A percentile compares a stretch with the other conserved stretches of the same genome.
These are phyloP conservation scores for Gossypium stocksii DNA, from an alignment of 345 rosid species.

Conservation along the genomic window DNA sequence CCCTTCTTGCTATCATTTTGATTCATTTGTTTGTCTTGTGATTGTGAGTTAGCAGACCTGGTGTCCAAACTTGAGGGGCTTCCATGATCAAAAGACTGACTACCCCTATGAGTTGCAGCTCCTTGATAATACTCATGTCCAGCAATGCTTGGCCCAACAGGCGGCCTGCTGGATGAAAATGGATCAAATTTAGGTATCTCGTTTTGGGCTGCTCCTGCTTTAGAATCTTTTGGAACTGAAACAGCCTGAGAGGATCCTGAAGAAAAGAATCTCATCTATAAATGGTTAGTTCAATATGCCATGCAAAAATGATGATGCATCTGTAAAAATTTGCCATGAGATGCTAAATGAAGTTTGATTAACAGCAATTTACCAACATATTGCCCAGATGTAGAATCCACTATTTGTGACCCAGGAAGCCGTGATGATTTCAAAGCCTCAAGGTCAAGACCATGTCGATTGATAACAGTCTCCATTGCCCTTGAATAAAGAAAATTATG, in stretches of 20 bases:
- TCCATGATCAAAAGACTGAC: conserved; percentile 79
- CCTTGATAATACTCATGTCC: conserved; percentile 79
- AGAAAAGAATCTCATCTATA: conserved; percentile 17
- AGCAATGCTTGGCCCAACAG: conserved; percentile 54
- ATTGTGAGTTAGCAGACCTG: conserved; percentile 71
- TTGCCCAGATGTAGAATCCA: conserved; percentile 59
- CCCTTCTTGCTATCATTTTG: conserved; percentile 56
- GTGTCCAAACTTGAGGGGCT: conserved; percentile 94
- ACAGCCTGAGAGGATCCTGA: conserved; percentile 72
- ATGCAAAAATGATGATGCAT: not conserved
- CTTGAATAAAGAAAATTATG: conserved; percentile 26
- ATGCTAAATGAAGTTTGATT: conserved; percentile 3
- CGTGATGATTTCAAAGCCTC: conserved; percentile 81
- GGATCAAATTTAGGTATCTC: conserved; percentile 62
- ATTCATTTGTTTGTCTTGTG: conserved; percentile 62
- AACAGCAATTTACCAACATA: conserved; percentile 53
- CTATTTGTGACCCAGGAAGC: conserved; percentile 71
- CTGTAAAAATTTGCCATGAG: not conserved
- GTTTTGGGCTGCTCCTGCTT: conserved; percentile 50
- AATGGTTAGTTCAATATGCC: conserved; percentile 1
- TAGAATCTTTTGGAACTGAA: conserved; percentile 53
- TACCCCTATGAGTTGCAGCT: conserved; percentile 56
- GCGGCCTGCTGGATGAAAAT: conserved; percentile 59
- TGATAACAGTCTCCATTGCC: conserved; percentile 99
- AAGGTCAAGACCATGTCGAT: conserved; percentile 82